Conservation (phyloP, 2,329 filamentous ascomycete genomes). For the Sporothrix mexicana region DNA sequence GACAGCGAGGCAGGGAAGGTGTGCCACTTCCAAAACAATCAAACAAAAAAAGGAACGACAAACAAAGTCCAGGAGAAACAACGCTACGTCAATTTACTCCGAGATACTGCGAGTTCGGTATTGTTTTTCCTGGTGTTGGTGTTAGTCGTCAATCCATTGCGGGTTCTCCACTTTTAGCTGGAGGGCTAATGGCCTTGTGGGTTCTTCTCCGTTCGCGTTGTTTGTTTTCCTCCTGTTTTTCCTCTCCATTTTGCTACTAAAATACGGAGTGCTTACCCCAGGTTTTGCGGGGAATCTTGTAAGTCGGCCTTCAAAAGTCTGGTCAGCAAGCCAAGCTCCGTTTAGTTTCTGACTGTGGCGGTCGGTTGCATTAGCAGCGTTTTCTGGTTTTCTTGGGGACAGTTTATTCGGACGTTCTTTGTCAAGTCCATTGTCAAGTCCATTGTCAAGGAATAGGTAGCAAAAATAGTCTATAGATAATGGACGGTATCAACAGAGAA, state of each 20-base stretch:
- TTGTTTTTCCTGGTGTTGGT: slow-evolving; percentile 18
- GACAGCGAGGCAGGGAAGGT: background rate
- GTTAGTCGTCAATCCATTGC: background rate
- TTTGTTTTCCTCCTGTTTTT: background rate
- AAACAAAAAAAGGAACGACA: background rate
- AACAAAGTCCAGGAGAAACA: background rate
- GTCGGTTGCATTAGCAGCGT: background rate
- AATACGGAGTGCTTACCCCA: slow-evolving; percentile 8
- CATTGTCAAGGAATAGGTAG: too few species aligned
- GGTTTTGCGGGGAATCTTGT: slow-evolving; percentile 19
- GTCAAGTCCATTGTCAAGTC: background rate
- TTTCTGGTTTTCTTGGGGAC: background rate
- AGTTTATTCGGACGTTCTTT: background rate
- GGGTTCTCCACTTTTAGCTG: background rate
- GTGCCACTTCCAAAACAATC: background rate
- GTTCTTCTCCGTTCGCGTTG: slow-evolving; percentile 14
- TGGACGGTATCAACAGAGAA: background rate
- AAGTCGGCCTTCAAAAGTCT: background rate
- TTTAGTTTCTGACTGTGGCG: background rate
- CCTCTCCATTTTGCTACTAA: background rate
- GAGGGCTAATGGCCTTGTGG: background rate
- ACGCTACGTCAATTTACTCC: background rate
- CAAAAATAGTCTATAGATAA: background rate
- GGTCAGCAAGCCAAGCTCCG: background rate
- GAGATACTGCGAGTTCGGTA: slow-evolving; percentile 27